phyloP scores from a whole-genome alignment of 176 grass and related monocot genomes.

The Ananas comosus region DNA sequence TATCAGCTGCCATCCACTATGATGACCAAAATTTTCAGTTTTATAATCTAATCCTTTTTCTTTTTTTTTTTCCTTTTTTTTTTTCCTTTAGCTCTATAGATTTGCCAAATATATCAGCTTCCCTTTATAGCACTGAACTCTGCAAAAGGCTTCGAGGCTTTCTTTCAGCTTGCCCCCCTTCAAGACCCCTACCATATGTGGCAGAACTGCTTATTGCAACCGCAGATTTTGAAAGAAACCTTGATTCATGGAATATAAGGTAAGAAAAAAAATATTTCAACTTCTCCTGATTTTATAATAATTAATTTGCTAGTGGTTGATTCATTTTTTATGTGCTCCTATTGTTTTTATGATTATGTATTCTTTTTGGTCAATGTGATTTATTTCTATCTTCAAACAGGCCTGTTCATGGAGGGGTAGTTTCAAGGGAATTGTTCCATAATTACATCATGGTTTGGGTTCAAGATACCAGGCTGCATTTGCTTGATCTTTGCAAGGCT shows the following conservation, averaged over 20 bases:
- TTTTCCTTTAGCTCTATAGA: slow-evolving; percentile 68
- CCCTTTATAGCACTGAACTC: slow-evolving; percentile 73
- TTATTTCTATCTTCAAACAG: slow-evolving; percentile 24
- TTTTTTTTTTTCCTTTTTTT: neutral
- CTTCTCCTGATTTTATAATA: neutral
- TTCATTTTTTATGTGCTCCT: neutral
- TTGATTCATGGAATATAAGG: slow-evolving; percentile 86
- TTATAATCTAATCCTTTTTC: slow-evolving; percentile 7
- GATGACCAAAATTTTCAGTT: neutral
- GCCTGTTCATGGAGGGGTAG: slow-evolving; percentile 64
- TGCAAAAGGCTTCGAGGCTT: slow-evolving; percentile 73
- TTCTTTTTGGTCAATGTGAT: slow-evolving; percentile 19
- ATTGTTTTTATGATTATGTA: neutral
- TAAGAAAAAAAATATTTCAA: slow-evolving; percentile 22
- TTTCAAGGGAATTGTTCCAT: slow-evolving; percentile 92
- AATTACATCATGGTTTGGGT: slow-evolving; percentile 86
- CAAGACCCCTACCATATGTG: slow-evolving; percentile 68
- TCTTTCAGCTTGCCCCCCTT: slow-evolving; percentile 79
- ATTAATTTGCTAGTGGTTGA: neutral
- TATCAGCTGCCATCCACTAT: neutral
- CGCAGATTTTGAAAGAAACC: slow-evolving; percentile 83
- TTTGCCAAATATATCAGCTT: slow-evolving; percentile 90
- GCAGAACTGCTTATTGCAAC: slow-evolving; percentile 74
- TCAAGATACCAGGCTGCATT: slow-evolving; percentile 74
- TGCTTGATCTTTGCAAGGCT: slow-evolving; percentile 88